Conservation (phyloP, 2,329 filamentous ascomycete species). For the Hymenoscyphus occultus region DNA sequence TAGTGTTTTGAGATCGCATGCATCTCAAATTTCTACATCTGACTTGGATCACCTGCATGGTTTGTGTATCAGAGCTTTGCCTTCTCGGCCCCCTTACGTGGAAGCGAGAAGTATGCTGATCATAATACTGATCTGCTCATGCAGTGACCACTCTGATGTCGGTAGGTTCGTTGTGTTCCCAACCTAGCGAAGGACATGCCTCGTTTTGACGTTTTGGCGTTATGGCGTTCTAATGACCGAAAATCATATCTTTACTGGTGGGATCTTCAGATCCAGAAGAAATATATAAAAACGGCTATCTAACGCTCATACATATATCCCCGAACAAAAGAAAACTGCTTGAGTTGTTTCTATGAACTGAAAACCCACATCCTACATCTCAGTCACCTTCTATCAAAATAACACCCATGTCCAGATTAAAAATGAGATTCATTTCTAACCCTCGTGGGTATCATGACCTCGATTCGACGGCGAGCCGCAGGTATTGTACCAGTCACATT, state of each 20-base stretch:
- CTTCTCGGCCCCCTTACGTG: not conserved
- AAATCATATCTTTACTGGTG: not conserved
- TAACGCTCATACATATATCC: not conserved
- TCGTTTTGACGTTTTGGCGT: not conserved
- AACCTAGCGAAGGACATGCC: not conserved
- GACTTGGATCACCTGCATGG: not conserved
- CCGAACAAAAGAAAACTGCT: not conserved
- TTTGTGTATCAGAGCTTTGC: not conserved
- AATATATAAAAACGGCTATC: not conserved
- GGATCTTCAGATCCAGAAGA: not conserved
- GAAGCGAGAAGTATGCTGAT: not conserved
- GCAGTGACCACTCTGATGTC: not conserved
- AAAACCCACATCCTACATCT: not conserved
- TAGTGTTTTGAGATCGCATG: not conserved
- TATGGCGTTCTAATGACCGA: not conserved
- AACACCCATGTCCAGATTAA: not conserved
- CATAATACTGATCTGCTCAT: not conserved
- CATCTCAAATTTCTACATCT: not conserved
- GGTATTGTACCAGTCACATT: not conserved
- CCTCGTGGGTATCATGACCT: not conserved
- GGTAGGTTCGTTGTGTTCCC: not conserved
- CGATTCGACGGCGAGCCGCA: not conserved
- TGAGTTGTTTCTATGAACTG: not conserved
- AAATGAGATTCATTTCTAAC: not conserved
- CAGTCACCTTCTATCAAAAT: not conserved